These are phyloP conservation scores for Parachaetomium inaequale DNA, from an alignment of 495 filamentous ascomycete species.

Conservation along the genomic window DNA sequence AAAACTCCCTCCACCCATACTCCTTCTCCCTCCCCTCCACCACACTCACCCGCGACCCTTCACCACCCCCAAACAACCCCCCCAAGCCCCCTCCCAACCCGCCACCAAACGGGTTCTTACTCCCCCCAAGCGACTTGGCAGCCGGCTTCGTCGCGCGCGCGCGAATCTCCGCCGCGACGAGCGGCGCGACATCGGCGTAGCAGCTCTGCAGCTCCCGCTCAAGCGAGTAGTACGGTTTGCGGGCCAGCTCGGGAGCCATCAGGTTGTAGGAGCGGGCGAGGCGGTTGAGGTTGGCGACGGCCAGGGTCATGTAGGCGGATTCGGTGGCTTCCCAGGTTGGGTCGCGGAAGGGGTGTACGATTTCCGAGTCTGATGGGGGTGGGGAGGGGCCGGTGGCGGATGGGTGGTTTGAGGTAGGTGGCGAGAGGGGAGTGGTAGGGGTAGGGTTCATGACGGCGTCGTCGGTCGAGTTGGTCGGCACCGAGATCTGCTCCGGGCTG, in stretches of 20 bases:
- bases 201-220: conserved; percentile 77
- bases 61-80: conserved; percentile 42
- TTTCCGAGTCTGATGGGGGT: no score
- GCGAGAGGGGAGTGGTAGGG: not conserved
- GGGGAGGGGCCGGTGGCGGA: not conserved
- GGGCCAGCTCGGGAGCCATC: conserved; percentile 84
- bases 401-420: not conserved
- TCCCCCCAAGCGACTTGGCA: conserved; percentile 39
- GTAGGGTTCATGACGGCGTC: conserved; percentile 46
- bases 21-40: conserved; percentile 67
- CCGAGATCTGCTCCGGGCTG: conserved; percentile 45
- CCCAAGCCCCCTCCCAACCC: conserved; percentile 42
- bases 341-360: conserved; percentile 65
- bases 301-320: conserved; percentile 69
- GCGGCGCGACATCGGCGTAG: conserved; percentile 80
- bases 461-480: conserved; percentile 46
- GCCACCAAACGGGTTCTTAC: conserved; percentile 54
- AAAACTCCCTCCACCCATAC: conserved; percentile 87
- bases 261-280: conserved; percentile 90
- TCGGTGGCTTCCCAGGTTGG: conserved; percentile 67
- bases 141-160: conserved; percentile 54
- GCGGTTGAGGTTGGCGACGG: conserved; percentile 73
- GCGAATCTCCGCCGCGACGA: conserved; percentile 65
- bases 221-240: conserved; percentile 87
- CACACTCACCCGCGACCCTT: conserved; percentile 52